A percentile compares a stretch with the other conserved stretches of the same genome.
Evolutionary conservation across 2,329 filamentous ascomycete genomes (phyloP).

Genomic region (Fusarium fujikuroi): DNA sequence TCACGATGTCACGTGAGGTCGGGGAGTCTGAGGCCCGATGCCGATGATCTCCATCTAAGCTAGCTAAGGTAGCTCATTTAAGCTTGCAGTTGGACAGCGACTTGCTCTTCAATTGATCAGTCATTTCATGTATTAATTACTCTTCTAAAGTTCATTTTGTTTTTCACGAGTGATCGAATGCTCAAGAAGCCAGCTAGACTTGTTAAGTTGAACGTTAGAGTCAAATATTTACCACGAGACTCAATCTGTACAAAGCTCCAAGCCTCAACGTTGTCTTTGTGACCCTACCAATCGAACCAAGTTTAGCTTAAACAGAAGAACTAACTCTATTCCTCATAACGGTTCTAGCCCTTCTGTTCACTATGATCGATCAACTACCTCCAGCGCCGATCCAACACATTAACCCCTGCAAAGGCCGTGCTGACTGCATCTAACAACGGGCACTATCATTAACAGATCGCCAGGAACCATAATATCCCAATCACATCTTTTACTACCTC

Average conservation of each 20-base stretch:
- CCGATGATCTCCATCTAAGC: constrained; percentile 12
- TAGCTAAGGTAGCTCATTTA: fast-evolving
- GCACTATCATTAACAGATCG: background rate
- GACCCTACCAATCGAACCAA: background rate
- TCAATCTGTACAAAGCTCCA: background rate
- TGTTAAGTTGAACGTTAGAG: background rate
- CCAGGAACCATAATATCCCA: constrained; percentile 3
- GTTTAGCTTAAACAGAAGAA: background rate
- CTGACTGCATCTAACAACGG: background rate
- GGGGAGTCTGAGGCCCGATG: constrained; percentile 29
- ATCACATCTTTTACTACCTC: background rate
- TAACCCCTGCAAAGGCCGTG: constrained; percentile 15
- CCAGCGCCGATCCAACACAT: background rate
- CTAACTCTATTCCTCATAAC: background rate
- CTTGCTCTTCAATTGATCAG: background rate
- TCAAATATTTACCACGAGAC: background rate
- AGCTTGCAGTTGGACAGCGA: background rate
- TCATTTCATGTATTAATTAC: background rate
- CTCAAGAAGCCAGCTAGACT: fast-evolving
- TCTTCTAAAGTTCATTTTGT: fast-evolving
- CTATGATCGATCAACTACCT: background rate
- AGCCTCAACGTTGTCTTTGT: background rate
- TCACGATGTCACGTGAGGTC: constrained; percentile 44
- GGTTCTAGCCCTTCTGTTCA: background rate
- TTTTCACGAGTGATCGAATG: fast-evolving